Conservation (phyloP, 805 yeast genomes). For the Myxozyma geophila region DNA sequence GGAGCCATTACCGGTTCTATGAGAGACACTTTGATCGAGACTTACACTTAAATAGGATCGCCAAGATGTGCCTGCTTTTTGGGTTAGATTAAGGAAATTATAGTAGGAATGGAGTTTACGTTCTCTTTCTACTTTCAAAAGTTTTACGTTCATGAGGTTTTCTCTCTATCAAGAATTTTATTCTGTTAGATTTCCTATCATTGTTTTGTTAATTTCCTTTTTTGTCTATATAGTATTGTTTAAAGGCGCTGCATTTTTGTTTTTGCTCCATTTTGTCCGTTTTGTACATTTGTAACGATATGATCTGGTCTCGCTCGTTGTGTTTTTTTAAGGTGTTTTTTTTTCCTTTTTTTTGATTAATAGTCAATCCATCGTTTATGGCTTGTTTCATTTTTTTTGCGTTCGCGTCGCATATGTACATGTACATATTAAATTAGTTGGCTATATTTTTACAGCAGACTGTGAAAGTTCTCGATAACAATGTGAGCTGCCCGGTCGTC, state of each 20-base stretch:
- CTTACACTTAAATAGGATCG: constrained; percentile 62
- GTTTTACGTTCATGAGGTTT: neutral
- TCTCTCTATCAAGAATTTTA: neutral
- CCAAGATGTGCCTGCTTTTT: neutral
- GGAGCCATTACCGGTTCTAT: constrained; percentile 81
- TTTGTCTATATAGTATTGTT: neutral
- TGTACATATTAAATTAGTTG: no score
- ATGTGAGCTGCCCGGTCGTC: constrained; percentile 23
- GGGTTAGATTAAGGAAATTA: neutral
- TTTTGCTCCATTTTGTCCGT: constrained; percentile 1
- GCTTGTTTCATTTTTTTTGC: neutral
- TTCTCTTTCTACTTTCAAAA: neutral
- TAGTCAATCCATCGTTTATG: no score
- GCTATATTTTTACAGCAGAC: constrained; percentile 2
- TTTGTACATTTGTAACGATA: constrained; percentile 9
- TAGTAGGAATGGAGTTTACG: neutral
- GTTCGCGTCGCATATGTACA: neutral
- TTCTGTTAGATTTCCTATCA: neutral
- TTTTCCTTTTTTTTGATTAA: neutral
- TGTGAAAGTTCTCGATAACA: constrained; percentile 24
- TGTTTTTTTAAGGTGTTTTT: neutral
- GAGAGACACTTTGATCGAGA: constrained; percentile 91
- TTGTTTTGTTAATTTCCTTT: neutral
- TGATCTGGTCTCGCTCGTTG: constrained; percentile 1
- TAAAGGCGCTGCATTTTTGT: constrained; percentile 12